Evolutionary conservation across 805 yeast genomes (phyloP), one percentile per base, ranked within the genome.

Genomic region (Teunomyces tritomae): DNA sequence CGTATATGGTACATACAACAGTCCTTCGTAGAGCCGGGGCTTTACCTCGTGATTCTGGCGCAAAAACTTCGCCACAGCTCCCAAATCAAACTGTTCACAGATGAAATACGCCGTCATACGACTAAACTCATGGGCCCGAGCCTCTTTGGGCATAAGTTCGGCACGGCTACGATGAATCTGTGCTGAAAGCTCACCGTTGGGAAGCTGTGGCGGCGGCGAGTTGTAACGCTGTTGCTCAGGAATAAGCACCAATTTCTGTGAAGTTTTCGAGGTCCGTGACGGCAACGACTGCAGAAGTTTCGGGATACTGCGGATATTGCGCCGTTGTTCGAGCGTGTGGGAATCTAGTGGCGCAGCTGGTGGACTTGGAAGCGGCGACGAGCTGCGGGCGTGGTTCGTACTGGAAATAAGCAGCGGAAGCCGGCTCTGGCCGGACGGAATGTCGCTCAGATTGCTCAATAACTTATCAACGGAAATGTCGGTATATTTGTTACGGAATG

Each of bases 51-150:
- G 99, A 39, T 83, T 74, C 6, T 78, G 71, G 34, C 77, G 71
- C 27, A 94, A 68, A 56, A 89, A 92, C 39, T 76, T 74, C 1
- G 85, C 76, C 2, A 89, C 80, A 5, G 78, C 70, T 28, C 74
- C 73, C 45, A 94, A 66, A 57, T 87, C 77, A 58, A 89, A 84
- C 28, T 86, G 88, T 49, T 89, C 97, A 13, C 96, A 84, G 4
- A 91, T 85, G 54, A 89, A 80, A 66, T 92, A 92, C 1, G 98
- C 97, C 0, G 98, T 91, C 47, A 91, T 90, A 52, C 99, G 68
- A 35, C 95, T 83, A 54, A 85, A 77, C 51, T 83, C 86, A 27
- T 77, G 80, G 6, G 82, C 80, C 39, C 88, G 62, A 28, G 71
- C 70, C 34, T 83, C 87, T 55, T 78, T 83, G 32, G 79, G 75